Base-by-base conservation (phyloP, 116 monocot species). In the Papilionanthe hybrid region DNA sequence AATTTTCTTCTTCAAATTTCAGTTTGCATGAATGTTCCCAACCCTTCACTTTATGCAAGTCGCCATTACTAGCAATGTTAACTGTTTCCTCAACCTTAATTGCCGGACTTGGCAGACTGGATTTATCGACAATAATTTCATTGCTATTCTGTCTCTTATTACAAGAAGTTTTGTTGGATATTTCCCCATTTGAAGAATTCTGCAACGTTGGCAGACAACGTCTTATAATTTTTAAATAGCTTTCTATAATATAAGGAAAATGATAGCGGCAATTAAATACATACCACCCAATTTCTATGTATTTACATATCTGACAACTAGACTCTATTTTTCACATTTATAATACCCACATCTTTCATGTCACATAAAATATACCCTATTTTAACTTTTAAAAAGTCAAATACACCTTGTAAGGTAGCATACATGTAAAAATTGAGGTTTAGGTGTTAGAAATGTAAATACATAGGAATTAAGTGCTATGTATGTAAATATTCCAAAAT, bases 1-100 rank as follows among this genome's bases (percentile, higher is more conserved):
- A 82, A 75, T 12, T 85, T 82, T 89, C 90, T 77, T 89, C 88
- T 55, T 79, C 77, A 79, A 82, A 47, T 77, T 85, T 89, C n/a
- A 79, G 72, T 77, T 93, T 96, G 55, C 82, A 25, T 48, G 74
- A 67, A 56, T 83, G 69, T 20, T 81, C 83, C 75, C 28, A 84
- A 7, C 42, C 47, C 44, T 81, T 96, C 23, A 49, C 75, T 83
- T 79, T 91, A 80, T 77, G 50, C 15, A 15, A 15, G 15, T 53
- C 2, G 13, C 53, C 12, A 37, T 85, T 86, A 85, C 42, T 69
- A 56, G 86, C 82, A 41, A 68, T 42, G 23, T 82, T 78, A 82
- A 89, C 78, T 30, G 41, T 81, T 83, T 84, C 75, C 75, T 91
- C 89, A 65, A 77, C 30, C 79, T 97, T 92, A 55, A 76, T 42